A percentile compares a stretch with the other conserved stretches of the same genome.
phyloP scores from a whole-genome alignment of 306 rosid genomes.

The Castanospermum australe region DNA sequence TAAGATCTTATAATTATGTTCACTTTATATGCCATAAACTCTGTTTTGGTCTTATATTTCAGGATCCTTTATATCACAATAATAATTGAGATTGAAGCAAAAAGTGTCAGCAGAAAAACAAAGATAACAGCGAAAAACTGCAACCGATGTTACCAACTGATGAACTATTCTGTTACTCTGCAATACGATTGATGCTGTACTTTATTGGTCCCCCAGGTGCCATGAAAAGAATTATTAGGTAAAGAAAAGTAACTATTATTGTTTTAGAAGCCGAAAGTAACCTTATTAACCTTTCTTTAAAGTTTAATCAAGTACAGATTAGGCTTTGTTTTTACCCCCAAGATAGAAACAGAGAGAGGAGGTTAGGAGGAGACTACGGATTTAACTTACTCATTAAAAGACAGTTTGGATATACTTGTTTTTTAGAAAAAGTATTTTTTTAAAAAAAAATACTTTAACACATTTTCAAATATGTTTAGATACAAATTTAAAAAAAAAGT shows the following conservation, averaged over 20 bases:
- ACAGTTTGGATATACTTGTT: too few species aligned
- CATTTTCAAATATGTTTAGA: too few species aligned
- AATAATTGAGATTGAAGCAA: slow-evolving; percentile 32
- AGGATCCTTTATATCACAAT: not conserved
- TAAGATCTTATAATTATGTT: not conserved
- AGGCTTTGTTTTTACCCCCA: not conserved
- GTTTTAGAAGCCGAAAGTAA: slow-evolving; percentile 4
- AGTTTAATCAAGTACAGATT: not conserved
- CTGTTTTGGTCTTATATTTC: not conserved
- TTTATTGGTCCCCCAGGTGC: not conserved
- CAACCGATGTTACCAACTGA: not conserved
- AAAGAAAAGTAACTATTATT: not conserved
- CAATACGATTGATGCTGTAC: not conserved
- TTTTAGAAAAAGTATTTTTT: too few species aligned
- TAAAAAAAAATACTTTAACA: too few species aligned
- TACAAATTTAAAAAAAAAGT: too few species aligned
- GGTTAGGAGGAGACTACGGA: not conserved
- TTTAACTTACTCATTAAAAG: not conserved
- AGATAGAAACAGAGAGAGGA: not conserved
- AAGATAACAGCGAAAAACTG: not conserved
- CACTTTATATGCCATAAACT: not conserved
- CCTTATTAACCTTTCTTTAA: not conserved
- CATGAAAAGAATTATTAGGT: not conserved
- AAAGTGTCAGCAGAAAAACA: slow-evolving; percentile 29
- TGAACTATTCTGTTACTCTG: not conserved